Evolutionary conservation across 805 yeast genomes (phyloP).

Genomic region (Saccharomycopsis fodiens): DNA sequence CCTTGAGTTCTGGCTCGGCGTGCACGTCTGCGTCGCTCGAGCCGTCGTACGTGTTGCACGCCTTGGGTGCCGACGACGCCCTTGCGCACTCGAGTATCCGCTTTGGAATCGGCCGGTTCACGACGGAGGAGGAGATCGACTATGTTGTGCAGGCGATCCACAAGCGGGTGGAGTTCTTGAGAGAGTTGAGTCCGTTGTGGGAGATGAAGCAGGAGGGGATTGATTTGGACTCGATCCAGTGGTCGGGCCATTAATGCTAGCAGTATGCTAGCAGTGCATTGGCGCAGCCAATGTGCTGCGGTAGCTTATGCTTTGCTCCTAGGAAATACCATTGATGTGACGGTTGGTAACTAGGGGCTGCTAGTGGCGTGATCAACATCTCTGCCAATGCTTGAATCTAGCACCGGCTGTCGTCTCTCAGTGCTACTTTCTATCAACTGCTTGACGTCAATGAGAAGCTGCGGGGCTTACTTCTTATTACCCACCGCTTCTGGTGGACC

Average conservation of each 20-base stretch:
- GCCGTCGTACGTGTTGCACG: conserved; percentile 94
- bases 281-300: too few species aligned
- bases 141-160: conserved; percentile 84
- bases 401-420: too few species aligned
- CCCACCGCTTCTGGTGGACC: too few species aligned
- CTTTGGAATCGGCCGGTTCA: conserved; percentile 94
- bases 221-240: conserved; percentile 86
- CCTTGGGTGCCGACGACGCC: conserved; percentile 96
- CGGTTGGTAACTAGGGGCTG: too few species aligned
- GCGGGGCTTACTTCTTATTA: too few species aligned
- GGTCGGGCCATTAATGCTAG: conserved; percentile 95
- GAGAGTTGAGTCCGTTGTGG: conserved; percentile 94
- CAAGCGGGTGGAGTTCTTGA: conserved; percentile 82
- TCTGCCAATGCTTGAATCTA: too few species aligned
- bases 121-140: conserved; percentile 93
- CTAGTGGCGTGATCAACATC: too few species aligned
- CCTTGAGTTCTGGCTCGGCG: conserved; percentile 93
- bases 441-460: too few species aligned
- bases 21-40: conserved; percentile 98
- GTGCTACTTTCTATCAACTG: too few species aligned
- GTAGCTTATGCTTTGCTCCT: too few species aligned
- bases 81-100: conserved; percentile 97
- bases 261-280: too few species aligned
- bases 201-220: conserved; percentile 99
- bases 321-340: too few species aligned